phyloP scores from a whole-genome alignment of 129 eudicot species.

The Arctium lappa region DNA sequence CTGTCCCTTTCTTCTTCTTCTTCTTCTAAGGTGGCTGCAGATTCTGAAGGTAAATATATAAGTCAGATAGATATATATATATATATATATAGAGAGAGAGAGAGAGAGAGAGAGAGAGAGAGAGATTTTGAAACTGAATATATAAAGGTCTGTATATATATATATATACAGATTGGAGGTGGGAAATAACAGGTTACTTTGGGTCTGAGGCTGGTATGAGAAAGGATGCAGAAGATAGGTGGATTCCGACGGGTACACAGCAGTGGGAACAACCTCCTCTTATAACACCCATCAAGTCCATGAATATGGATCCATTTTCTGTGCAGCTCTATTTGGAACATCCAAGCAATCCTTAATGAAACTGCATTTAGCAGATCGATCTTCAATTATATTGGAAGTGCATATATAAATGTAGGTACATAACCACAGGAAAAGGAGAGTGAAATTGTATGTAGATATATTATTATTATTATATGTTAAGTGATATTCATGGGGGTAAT shows the following conservation, averaged over 20 bases:
- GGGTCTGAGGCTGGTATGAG: slow-evolving; percentile 38
- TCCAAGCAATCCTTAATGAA: slow-evolving; percentile 39
- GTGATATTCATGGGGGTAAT: too few species aligned
- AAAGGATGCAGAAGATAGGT: slow-evolving; percentile 49
- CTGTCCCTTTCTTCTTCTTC: slow-evolving; percentile 67
- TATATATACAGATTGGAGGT: slow-evolving; percentile 58
- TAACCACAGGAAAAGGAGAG: too few species aligned
- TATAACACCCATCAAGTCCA: slow-evolving; percentile 83
- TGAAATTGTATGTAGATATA: too few species aligned
- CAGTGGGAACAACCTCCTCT: slow-evolving; percentile 86
- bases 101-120: not conserved
- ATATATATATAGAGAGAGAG: not conserved
- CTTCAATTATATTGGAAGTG: not conserved
- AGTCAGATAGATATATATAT: not conserved
- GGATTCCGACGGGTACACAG: slow-evolving; percentile 66
- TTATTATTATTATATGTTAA: too few species aligned
- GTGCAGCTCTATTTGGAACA: slow-evolving; percentile 85
- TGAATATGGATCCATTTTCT: slow-evolving; percentile 68
- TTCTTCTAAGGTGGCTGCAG: slow-evolving; percentile 43
- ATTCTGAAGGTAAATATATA: slow-evolving; percentile 48
- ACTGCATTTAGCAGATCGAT: not conserved
- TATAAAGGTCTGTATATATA: not conserved
- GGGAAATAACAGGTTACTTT: slow-evolving; percentile 86
- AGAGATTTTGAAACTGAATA: slow-evolving; percentile 1
- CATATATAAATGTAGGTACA: too few species aligned